Evolutionary conservation across 495 filamentous ascomycete species (phyloP), one percentile per base, ranked within the genome.

Genomic region (Penicilliopsis zonata): DNA sequence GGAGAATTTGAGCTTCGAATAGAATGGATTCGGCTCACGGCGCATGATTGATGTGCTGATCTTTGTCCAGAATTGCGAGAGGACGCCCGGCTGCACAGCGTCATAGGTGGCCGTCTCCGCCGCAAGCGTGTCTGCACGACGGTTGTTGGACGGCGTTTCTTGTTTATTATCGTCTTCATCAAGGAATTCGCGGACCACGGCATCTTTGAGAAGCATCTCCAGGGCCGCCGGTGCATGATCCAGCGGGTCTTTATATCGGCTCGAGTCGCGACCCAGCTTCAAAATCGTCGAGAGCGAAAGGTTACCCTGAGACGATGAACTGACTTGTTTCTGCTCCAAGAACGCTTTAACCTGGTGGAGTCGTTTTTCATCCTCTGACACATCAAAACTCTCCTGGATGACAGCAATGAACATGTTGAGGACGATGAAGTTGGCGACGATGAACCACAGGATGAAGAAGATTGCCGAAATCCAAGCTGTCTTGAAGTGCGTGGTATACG

Each of bases 341-440:
- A 99, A 96, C 4, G 87, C 78, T 44, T 83, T 82, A 31, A 99
- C 85, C 59, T 99, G 90, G 46, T 95, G 82, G 35, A 94, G 63
- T 16, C 90, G 86, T 54, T 99, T 99, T 57, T 95, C 85, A 47
- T 99, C 92, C 54, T 99, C 90, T 5, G 86, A 87, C n/a, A 99
- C 86, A 57, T 99, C 90, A 50, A 99, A 99, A 50, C 93, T 99
- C 52, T 99, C 90, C 55, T 99, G 90, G 37, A 99, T 95, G 59
- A 99, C 90, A 60, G 90, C 90, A 82, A 99, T 99, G 61, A 99
- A 99, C 90, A 99, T 99, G 50, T 94, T 99, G 65, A 99, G 63
- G 28, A 96, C 72, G 61, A 99, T 94, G 50, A 96, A 95, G 47
- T 86, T 92, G 16, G 83, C 72, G 13, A 99, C 70, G 40, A 94